Evolutionary conservation across 139 green algal species (phyloP).

Genomic region (Chlamydomonas eustigma): DNA sequence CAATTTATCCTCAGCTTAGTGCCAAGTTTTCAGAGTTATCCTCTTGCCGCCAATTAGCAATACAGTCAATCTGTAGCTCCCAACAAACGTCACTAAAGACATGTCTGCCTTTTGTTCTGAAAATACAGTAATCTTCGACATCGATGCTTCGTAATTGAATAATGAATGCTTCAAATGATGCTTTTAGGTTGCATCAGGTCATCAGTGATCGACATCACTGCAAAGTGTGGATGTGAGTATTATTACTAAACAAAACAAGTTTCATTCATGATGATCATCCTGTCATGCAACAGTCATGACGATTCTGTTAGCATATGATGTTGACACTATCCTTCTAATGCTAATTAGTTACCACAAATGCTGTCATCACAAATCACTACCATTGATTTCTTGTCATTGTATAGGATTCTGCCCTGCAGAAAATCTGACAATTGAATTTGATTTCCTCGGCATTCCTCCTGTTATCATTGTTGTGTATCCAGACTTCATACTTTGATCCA

Average conservation of each 20-base stretch:
- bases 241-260: slow-evolving; percentile 10
- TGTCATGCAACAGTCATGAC: too few relatives aligned
- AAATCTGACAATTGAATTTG: neutral
- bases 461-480: neutral
- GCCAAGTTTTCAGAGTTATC: too few relatives aligned
- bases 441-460: neutral
- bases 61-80: too few relatives aligned
- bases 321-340: too few relatives aligned
- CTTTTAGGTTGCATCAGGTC: slow-evolving; percentile 74
- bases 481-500: neutral
- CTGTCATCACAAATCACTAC: neutral
- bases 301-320: too few relatives aligned
- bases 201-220: slow-evolving; percentile 25
- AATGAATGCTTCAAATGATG: slow-evolving; percentile 3
- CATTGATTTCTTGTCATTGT: neutral
- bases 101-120: neutral
- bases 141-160: neutral
- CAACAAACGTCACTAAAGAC: neutral
- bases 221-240: neutral
- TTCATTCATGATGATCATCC: neutral
- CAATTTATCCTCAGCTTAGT: neutral
- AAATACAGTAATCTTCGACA: neutral
- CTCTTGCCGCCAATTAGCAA: too few relatives aligned
- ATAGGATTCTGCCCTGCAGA: neutral
- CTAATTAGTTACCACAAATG: too few relatives aligned